Evolutionary conservation across 495 filamentous ascomycete genomes (phyloP).

Genomic region (Penicillium steckii): DNA sequence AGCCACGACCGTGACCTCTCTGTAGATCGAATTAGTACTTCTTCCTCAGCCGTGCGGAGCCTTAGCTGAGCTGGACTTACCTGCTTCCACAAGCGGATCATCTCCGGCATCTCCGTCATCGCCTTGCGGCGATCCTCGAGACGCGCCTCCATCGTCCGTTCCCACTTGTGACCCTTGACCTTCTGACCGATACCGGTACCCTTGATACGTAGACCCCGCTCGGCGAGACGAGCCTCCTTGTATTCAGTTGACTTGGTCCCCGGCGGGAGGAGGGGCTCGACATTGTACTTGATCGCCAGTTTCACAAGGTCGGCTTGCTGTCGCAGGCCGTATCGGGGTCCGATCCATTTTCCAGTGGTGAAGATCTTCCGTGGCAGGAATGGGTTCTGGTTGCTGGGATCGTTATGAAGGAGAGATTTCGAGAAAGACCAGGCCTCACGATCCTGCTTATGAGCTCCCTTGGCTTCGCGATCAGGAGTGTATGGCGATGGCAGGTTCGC

Average conservation of each 20-base stretch:
- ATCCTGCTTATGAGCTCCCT: conserved; percentile 39
- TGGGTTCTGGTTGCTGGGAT: conserved; percentile 58
- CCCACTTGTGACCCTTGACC: conserved; percentile 92
- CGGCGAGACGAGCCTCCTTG: conserved; percentile 61
- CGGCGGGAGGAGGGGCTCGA: conserved; percentile 79
- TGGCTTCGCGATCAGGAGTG: conserved; percentile 47
- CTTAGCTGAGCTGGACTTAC: conserved; percentile 46
- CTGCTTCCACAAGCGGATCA: conserved; percentile 92
- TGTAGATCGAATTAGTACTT: conserved; percentile 39
- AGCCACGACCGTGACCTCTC: conserved; percentile 82
- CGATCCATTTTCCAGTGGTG: conserved; percentile 71
- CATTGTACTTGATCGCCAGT: conserved; percentile 72
- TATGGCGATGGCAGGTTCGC: conserved; percentile 42
- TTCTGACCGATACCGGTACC: conserved; percentile 89
- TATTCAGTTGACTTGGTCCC: conserved; percentile 73
- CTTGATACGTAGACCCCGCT: conserved; percentile 76
- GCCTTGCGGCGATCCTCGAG: conserved; percentile 87
- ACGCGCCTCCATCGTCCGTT: conserved; percentile 78
- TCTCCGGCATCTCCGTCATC: conserved; percentile 89
- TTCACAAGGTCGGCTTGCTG: conserved; percentile 92
- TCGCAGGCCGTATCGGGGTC: conserved; percentile 77
- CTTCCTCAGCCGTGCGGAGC: not conserved
- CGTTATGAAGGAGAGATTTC: conserved; percentile 34
- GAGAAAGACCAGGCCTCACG: conserved; percentile 32
- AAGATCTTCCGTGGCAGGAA: conserved; percentile 73